These are phyloP conservation scores for Chlorella sp. DNA, from an alignment of 139 green algal species.

Conservation along the genomic window DNA sequence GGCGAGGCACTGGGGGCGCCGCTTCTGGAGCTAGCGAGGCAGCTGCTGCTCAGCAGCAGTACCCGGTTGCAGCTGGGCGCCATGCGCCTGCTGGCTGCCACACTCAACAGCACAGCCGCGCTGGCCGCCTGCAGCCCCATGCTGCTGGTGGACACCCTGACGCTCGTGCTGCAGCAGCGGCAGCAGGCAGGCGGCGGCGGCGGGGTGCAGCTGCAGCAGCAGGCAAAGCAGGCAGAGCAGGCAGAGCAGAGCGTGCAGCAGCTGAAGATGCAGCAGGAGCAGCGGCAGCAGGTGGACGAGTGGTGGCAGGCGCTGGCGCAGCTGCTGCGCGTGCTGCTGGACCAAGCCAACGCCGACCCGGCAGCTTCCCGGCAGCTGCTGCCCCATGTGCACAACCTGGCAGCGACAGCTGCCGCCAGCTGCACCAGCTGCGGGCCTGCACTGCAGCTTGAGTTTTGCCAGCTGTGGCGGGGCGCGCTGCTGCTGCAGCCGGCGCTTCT, in stretches of 20 bases:
- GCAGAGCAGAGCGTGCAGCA: background rate
- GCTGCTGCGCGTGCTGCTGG: slow-evolving; percentile 22
- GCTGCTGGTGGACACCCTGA: slow-evolving; percentile 12
- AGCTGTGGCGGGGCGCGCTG: background rate
- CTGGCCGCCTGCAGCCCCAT: background rate
- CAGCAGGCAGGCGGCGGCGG: background rate
- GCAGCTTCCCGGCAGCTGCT: background rate
- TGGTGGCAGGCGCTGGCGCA: slow-evolving; percentile 27
- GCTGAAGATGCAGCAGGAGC: background rate
- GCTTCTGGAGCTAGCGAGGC: background rate
- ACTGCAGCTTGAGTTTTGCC: background rate
- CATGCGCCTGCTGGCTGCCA: background rate
- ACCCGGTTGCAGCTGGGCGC: background rate
- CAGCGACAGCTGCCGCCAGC: background rate
- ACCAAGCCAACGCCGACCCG: background rate
- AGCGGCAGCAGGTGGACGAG: background rate
- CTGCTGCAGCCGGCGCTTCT: background rate
- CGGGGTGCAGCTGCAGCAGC: background rate
- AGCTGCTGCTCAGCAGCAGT: slow-evolving; percentile 23
- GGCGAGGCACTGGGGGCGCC: background rate
- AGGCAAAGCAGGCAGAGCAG: background rate
- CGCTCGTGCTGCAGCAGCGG: background rate
- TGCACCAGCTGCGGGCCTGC: background rate
- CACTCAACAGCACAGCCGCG: background rate
- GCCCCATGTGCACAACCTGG: slow-evolving; percentile 2